Evolutionary conservation across 441 rosid species (phyloP).

Genomic region (Breynia disticha): DNA sequence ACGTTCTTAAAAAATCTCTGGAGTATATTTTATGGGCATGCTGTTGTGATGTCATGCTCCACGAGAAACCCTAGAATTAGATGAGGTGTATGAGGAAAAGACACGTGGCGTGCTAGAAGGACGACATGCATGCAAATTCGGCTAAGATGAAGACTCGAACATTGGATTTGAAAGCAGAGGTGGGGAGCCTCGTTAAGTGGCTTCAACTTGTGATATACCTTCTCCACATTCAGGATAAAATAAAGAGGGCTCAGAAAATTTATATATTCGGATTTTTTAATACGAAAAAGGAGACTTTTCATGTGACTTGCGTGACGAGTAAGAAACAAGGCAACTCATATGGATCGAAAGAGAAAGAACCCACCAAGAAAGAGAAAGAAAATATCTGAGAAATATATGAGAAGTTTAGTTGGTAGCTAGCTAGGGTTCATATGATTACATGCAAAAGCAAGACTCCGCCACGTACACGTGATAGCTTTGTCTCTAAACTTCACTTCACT

Average conservation of each 20-base stretch:
- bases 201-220: slow-evolving; percentile 11
- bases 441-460: slow-evolving; percentile 13
- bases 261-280: neutral
- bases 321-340: slow-evolving; percentile 2
- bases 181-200: slow-evolving; percentile 13
- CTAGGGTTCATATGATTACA: slow-evolving; percentile 8
- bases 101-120: slow-evolving; percentile 19
- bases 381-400: slow-evolving; percentile 5
- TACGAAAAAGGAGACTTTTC: neutral
- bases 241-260: too few relatives aligned
- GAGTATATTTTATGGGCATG: slow-evolving; percentile 2
- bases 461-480: slow-evolving; percentile 22
- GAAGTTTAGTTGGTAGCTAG: slow-evolving; percentile 16
- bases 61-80: neutral
- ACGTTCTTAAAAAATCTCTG: too few relatives aligned
- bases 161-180: slow-evolving; percentile 23
- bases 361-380: too few relatives aligned
- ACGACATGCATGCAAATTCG: neutral
- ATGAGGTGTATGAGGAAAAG: slow-evolving; percentile 7
- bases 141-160: slow-evolving; percentile 3
- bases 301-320: slow-evolving; percentile 2
- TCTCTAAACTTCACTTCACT: too few relatives aligned
- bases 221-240: too few relatives aligned
- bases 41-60: neutral
- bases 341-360: neutral